Evolutionary conservation across 75 land plant species (phyloP).

Genomic region (Selaginella moellendorffii): DNA sequence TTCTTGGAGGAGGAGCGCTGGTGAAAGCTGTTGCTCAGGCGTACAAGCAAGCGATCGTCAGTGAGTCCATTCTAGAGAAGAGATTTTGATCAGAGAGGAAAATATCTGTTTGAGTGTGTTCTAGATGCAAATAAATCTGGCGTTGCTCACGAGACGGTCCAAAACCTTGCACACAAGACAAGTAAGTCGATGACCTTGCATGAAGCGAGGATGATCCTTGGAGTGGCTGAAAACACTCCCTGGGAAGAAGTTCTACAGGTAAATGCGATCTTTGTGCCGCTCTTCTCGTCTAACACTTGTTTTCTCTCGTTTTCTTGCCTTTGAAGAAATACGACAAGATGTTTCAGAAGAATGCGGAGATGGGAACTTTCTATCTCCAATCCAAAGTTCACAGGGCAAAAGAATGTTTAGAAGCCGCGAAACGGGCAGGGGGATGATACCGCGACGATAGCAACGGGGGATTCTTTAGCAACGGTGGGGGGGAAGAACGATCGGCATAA

Average conservation of each 20-base stretch:
- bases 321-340: no score
- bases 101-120: not conserved
- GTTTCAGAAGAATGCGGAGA: no score
- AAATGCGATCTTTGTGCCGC: no score
- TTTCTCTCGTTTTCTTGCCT: no score
- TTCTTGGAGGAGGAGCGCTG: not conserved
- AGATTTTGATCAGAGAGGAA: not conserved
- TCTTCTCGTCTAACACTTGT: no score
- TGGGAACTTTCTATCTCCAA: no score
- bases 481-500: no score
- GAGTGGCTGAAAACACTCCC: slow-evolving; percentile 44
- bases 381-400: no score
- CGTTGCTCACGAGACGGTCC: slow-evolving; percentile 70
- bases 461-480: no score
- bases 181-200: slow-evolving; percentile 62
- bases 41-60: not conserved
- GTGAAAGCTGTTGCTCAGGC: not conserved
- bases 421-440: no score
- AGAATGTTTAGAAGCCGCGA: no score
- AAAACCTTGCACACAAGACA: slow-evolving; percentile 27
- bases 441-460: no score
- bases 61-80: not conserved
- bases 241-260: slow-evolving; percentile 74
- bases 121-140: slow-evolving; percentile 62
- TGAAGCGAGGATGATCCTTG: slow-evolving; percentile 79